Evolutionary conservation across 805 yeast genomes (phyloP).

Genomic region (Pichia nanzhaoensis): DNA sequence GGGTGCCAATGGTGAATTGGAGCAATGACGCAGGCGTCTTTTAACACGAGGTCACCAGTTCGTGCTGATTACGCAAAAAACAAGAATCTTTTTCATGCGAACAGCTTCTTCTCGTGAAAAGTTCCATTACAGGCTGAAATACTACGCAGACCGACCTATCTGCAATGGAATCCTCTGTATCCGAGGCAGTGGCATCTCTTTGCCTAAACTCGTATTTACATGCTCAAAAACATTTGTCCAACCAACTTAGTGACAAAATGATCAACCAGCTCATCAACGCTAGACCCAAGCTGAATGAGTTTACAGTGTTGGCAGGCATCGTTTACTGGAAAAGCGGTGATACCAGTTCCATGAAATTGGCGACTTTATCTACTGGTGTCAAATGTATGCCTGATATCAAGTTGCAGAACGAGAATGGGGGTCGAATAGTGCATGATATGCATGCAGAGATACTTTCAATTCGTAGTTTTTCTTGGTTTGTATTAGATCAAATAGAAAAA

Average conservation of each 20-base stretch:
- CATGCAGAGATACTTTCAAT: conserved; percentile 84
- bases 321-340: conserved; percentile 29
- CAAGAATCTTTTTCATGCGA: no score
- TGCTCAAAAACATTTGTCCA: neutral
- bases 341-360: neutral
- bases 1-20: no score
- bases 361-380: conserved; percentile 56
- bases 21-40: no score
- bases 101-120: no score
- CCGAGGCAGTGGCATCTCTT: no score
- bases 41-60: no score
- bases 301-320: conserved; percentile 79
- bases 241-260: neutral
- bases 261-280: conserved; percentile 23
- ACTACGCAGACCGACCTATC: no score
- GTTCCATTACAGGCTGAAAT: no score
- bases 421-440: conserved; percentile 71
- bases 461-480: conserved; percentile 58
- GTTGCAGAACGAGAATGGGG: conserved; percentile 33
- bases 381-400: conserved; percentile 59
- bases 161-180: no score
- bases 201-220: neutral
- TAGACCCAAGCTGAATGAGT: conserved; percentile 55
- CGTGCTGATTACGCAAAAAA: no score
- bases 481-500: conserved; percentile 43